Base-by-base conservation (phyloP, 2,329 filamentous ascomycete species). In the Exophiala lecanii-corni region DNA sequence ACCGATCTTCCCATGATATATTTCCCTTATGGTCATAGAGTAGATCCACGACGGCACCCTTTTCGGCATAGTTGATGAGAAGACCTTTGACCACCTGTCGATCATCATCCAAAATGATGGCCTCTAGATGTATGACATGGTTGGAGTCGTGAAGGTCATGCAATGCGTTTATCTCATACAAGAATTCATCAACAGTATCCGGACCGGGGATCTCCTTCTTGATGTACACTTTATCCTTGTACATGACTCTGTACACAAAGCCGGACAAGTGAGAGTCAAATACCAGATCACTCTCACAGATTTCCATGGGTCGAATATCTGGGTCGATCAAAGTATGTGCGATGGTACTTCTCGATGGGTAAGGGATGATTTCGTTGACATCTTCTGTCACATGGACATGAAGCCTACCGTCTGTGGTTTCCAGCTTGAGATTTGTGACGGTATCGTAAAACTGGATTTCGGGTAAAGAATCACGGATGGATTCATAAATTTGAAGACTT, bases 381-480 rank as follows among this genome's bases (percentile, higher is more conserved):
- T 98, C 92, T 64, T 98, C 91, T n/a, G 92, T 89, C 39, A 98
- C 92, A 62, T 97, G 92, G 5, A 98, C 89, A 65, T 97, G 89
- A 17, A 98, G 73, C 47, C 89, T 81, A 10, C 87, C 87, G 43
- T 94, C 84, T 3, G 79, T 82, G 0, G 92, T 98, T 63, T 96
- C 82, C 13, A 98, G 74, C 64, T 94, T 95, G 51, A 98, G 75
- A 57, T 97, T 97, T 13, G 92, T 97, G 45, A 97, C 91, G 0
- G 89, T 95, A 43, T 89, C 81, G 66, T 94, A 97, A 62, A 96
- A 98, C 55, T 95, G 85, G 39, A 98, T 97, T 45, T 94, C 88
- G n/a, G 76, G 73, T 2, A 98, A 74, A 15, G 89, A 95, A 50
- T 95, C 89, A 19, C 89, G 84, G 55, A 98, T 94, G 2, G 89